Evolutionary conservation across 108 stramenopile species (phyloP), one percentile per base, ranked within the genome.

Genomic region (Epipyxis sp.): DNA sequence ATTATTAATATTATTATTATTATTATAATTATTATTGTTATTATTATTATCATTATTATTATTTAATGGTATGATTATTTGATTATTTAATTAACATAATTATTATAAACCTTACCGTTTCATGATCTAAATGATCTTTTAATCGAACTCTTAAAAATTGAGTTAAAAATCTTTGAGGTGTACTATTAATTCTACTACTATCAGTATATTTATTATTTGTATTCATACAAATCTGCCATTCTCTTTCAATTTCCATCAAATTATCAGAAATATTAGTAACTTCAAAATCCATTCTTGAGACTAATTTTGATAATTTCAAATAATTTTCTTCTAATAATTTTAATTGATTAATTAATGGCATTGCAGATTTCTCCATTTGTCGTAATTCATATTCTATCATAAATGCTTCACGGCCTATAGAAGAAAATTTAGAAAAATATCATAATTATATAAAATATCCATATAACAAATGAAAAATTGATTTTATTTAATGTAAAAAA

Each of bases 181-280:
- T 39, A 30, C 32, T 25, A 37, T 74, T 74, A 29, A 74, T 74
- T 6, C 71, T 13, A 29, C 10, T 32, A 46, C 46, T 54, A 42
- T 74, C 71, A 34, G 71, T 74, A 32, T 54, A 74, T 74, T 74
- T 74, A 34, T 27, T 57, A 10, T 37, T 74, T 32, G 71, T 74
- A 6, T 57, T 46, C n/a, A 27, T 39, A 37, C 46, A 46, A 74
- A 43, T 37, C 27, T 74, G 41, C 6, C 40, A 42, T 74, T 74
- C 71, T 37, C 71, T 27, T 46, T 3, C 34, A 37, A 74, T 74
- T 25, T 74, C 71, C 6, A 29, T 6, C 6, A 74, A 27, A 34
- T 74, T 57, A 3, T 74, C 46, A 39, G n/a, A n/a, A n/a, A n/a
- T n/a, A 3, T 42, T 32, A 57, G 40, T 27, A 54, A 13, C 50